Evolutionary conservation across 805 yeast genomes (phyloP), one percentile per base, ranked within the genome.

Genomic region (Ascoidea rubescens): DNA sequence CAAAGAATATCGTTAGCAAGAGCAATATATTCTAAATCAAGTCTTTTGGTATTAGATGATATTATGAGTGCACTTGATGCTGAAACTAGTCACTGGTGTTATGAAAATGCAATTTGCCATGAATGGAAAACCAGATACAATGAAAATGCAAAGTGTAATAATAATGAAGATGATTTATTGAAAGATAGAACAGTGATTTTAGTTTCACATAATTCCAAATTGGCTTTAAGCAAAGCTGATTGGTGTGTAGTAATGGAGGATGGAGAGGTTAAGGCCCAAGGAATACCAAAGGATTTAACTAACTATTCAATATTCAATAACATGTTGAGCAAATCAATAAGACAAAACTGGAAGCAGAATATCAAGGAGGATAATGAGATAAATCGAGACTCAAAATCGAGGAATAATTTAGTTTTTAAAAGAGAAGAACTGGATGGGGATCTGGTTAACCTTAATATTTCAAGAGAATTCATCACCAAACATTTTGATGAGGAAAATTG

Each of bases 21-120:
- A 66, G 97, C 98, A 0, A 70, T 91, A 58, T 91, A 93, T 65
- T 89, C 96, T 2, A 77, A 80, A 60, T 84, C 97, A 0, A 80
- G 81, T 55, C 88, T 86, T 62, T 75, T 93, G 45, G 67, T 91
- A 56, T 72, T 91, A 48, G 99, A 91, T 69, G 99, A 91, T 67
- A 91, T 98, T 71, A 75, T 91, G 61, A 83, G 95, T 65, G 99
- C 99, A 52, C 98, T 91, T 52, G 99, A 91, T 67, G 85, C 97
- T 2, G 98, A 91, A 65, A 93, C 98, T 46, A 93, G 97, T 14
- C 75, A 85, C 52, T 88, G 93, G 81, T 87, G 93, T 55, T 91
- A 91, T 64, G 95, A 90, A 60, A 78, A 88, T 59, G 90, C 97
- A 69, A 83, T 91, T 52, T 21, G 28, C 28, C 28, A 21, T 21